These are phyloP conservation scores for Paracoccidioides brasiliensis DNA, from an alignment of 2,329 filamentous ascomycete genomes.

Conservation along the genomic window DNA sequence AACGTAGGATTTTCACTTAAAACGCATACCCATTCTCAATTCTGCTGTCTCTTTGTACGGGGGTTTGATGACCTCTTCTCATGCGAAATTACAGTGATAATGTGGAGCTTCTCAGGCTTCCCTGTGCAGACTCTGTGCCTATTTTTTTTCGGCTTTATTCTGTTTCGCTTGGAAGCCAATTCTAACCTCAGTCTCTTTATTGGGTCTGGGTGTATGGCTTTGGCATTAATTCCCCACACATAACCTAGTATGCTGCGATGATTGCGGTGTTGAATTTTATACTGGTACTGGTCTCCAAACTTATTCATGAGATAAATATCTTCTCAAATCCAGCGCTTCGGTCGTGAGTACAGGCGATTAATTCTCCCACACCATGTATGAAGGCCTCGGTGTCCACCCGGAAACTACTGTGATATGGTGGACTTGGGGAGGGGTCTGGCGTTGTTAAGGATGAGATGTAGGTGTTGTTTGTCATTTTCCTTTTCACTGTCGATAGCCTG, in stretches of 20 bases:
- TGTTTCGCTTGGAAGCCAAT: not conserved
- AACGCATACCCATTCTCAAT: not conserved
- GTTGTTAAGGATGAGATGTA: not conserved
- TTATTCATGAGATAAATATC: conserved; percentile 7
- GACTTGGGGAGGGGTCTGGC: no score
- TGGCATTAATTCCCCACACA: not conserved
- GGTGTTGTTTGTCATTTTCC: no score
- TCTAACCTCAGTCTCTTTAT: not conserved
- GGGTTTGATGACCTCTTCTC: not conserved
- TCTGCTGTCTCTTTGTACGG: not conserved
- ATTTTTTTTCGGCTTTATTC: not conserved
- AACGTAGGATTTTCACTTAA: not conserved
- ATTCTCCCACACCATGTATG: not conserved
- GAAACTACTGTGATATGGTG: no score
- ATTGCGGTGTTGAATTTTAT: conserved; percentile 22
- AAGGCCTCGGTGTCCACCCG: not conserved
- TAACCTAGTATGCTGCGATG: conserved; percentile 18
- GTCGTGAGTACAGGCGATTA: not conserved
- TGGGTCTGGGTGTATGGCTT: not conserved
- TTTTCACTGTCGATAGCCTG: no score
- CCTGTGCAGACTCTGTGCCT: not conserved
- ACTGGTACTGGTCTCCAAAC: conserved; percentile 17
- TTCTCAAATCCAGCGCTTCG: conserved; percentile 8
- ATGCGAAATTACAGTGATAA: not conserved
- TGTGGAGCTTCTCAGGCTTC: not conserved